Evolutionary conservation across 352 stramenopile genomes (phyloP).

Genomic region (Phytophthora cryptogea): DNA sequence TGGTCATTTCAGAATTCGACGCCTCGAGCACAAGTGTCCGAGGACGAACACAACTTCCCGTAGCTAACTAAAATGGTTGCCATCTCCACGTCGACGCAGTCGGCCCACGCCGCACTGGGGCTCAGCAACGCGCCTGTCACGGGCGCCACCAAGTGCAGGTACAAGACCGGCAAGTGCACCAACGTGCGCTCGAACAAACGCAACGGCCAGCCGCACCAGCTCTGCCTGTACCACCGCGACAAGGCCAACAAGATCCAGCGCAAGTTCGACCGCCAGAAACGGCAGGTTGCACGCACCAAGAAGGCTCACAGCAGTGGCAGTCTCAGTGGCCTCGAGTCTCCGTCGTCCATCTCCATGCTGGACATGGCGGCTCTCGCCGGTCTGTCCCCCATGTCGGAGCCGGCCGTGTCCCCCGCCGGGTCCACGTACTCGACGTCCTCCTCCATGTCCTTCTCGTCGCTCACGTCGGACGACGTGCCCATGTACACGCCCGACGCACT

Average conservation of each 20-base stretch:
- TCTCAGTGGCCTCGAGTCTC: conserved; percentile 18
- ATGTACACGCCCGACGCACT: conserved; percentile 74
- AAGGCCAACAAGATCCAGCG: conserved; percentile 91
- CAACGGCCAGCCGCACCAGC: conserved; percentile 85
- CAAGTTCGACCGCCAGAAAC: conserved; percentile 90
- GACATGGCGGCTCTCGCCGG: conserved; percentile 39
- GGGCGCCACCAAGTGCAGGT: conserved; percentile 59
- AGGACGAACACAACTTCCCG: conserved; percentile 1
- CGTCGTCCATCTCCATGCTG: conserved; percentile 36
- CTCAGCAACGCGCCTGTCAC: conserved; percentile 16
- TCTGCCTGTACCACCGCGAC: conserved; percentile 88
- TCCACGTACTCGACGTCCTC: conserved; percentile 37
- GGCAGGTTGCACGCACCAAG: conserved; percentile 63
- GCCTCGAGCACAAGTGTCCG: conserved; percentile 25
- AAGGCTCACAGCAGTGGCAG: conserved; percentile 34
- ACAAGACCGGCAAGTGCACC: conserved; percentile 89
- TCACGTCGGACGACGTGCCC: conserved; percentile 46
- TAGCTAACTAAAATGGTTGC: conserved; percentile 27
- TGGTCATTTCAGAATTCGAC: conserved; percentile 41
- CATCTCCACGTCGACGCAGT: conserved; percentile 26
- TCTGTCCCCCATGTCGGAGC: conserved; percentile 20
- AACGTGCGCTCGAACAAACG: conserved; percentile 83
- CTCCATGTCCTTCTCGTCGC: conserved; percentile 30
- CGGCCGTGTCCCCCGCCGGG: conserved; percentile 24
- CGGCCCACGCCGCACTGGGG: conserved; percentile 16